A percentile compares a stretch with the other conserved stretches of the same genome.
phyloP scores from a whole-genome alignment of 2,329 filamentous ascomycete genomes.

The Penicillium hordei region DNA sequence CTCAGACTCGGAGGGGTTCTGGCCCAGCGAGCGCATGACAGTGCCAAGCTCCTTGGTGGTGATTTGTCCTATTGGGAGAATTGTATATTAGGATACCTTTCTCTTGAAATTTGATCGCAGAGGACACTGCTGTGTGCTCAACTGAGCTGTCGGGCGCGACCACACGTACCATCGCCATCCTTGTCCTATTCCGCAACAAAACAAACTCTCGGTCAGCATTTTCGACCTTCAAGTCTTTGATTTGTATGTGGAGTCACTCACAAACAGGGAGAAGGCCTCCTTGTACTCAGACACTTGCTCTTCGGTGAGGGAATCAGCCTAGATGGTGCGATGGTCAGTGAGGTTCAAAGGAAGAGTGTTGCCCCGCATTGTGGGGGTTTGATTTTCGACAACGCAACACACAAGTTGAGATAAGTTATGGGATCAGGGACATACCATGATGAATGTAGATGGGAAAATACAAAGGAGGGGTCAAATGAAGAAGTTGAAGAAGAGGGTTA shows the following conservation, averaged over 20 bases:
- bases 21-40: constrained; percentile 85
- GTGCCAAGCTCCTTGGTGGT: constrained; percentile 88
- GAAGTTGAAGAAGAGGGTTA: constrained; percentile 22
- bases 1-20: constrained; percentile 87
- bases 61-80: constrained; percentile 67
- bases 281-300: constrained; percentile 99
- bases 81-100: constrained; percentile 11
- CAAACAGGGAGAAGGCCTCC: constrained; percentile 99
- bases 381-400: constrained; percentile 15
- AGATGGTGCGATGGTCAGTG: constrained; percentile 33
- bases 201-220: constrained; percentile 19
- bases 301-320: constrained; percentile 98
- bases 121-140: neutral
- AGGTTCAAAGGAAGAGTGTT: constrained; percentile 21
- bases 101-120: neutral
- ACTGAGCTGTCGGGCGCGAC: constrained; percentile 3
- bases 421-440: constrained; percentile 31
- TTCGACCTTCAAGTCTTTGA: constrained; percentile 3
- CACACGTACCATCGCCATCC: constrained; percentile 80
- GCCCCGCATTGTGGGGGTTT: constrained; percentile 38
- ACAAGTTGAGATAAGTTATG: neutral
- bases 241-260: constrained; percentile 57
- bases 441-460: constrained; percentile 22
- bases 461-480: constrained; percentile 12
- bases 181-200: constrained; percentile 64